Evolutionary conservation across 1,284 basidiomycete species (phyloP).

Genomic region (Boletus hoseneyae): DNA sequence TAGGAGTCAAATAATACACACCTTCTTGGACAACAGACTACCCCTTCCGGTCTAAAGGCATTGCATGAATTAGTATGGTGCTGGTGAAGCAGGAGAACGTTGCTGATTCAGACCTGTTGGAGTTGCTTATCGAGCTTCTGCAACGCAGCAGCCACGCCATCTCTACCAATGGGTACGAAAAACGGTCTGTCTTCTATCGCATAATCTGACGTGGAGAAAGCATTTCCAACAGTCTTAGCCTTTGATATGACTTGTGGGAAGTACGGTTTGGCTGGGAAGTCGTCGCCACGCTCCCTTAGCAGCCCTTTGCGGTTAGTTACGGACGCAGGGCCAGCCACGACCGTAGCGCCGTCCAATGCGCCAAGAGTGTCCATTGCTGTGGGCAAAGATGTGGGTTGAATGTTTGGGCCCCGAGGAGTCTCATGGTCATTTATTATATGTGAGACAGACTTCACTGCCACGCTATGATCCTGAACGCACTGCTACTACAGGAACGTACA

Average conservation of each 20-base stretch:
- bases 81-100: neutral
- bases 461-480: too few species aligned
- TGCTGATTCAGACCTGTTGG: conserved; percentile 43
- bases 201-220: conserved; percentile 31
- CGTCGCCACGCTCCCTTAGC: conserved; percentile 14
- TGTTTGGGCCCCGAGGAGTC: too few species aligned
- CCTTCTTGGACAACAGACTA: conserved; percentile 51
- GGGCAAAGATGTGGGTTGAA: neutral
- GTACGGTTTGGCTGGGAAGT: conserved; percentile 20
- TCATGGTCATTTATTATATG: too few species aligned
- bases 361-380: conserved; percentile 25
- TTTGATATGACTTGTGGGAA: neutral
- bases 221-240: conserved; percentile 12
- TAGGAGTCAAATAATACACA: conserved; percentile 12
- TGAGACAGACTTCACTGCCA: too few species aligned
- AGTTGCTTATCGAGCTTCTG: conserved; percentile 63
- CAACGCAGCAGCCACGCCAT: conserved; percentile 60
- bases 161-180: conserved; percentile 62
- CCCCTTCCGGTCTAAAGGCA: conserved; percentile 48
- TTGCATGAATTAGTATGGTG: conserved; percentile 1
- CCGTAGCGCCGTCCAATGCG: conserved; percentile 32
- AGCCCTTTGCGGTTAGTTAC: conserved; percentile 23
- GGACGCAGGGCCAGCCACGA: conserved; percentile 35
- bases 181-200: conserved; percentile 52
- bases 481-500: too few species aligned